Base-by-base conservation (phyloP, 2,329 filamentous ascomycete genomes). In the Macrophomina tecta region DNA sequence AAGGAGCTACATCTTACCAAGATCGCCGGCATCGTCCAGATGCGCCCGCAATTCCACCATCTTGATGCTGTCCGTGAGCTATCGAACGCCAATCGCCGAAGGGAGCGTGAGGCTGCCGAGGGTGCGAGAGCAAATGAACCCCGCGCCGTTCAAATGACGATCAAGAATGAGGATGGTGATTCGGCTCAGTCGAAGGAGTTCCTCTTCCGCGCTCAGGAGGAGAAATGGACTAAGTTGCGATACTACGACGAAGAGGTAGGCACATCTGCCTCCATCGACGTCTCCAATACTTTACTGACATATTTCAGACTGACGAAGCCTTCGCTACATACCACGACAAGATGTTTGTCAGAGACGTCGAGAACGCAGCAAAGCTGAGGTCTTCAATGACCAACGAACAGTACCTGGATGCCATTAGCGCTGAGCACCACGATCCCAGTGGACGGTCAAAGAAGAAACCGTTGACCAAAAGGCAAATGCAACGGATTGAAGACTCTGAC, bases 11-110 rank as follows among this genome's bases (percentile, higher is more conserved):
- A 97, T 80, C 87, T 98, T 46, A 96, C 93, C 0, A 91, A 91
- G 30, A 87, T 96, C 53, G 89, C 90, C 48, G 90, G 92, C 2
- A 87, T 97, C 52, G 91, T 97, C 49, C 92, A 97, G 76, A 88
- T 99, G 74, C 91, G 94, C 4, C 93, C 95, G 0, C 92, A 97
- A 74, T 91, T 97, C 69, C 93, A 97, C 79, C 93, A 98, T 80
- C 85, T 98, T 71, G 95, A 98, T 79, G 94, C 95, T 3, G 81
- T 89, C 53, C 84, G 90, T 55, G 93, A 97, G 73, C 85, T 92
- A 66, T 88, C 91, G 42, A 86, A 86, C 73, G 81, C 76, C 55
- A 73, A 75, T 70, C 79, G 72, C 72, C 76, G 75, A 66, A 77
- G 75, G 70, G 81, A 77, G 70, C 78, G 79, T 64, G 83, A 86